Base-by-base conservation (phyloP, 2,329 filamentous ascomycete species). In the Diaporthe vaccinii region DNA sequence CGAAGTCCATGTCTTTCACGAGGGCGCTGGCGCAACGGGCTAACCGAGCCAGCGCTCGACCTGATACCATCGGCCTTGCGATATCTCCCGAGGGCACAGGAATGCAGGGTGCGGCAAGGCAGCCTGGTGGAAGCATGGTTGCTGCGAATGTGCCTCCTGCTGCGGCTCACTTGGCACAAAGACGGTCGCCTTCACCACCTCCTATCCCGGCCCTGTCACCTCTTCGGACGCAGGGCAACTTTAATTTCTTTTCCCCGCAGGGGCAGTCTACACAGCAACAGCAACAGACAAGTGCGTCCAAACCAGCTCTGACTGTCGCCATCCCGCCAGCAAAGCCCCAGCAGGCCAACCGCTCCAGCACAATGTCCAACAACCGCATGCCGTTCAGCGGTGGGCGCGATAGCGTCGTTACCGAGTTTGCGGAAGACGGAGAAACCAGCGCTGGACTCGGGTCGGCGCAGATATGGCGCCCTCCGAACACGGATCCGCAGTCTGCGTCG, bases 401-500 rank as follows among this genome's bases (percentile, higher is more conserved):
- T 74, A 87, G 89, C 81, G 83, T 86, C 74, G 82, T 89, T 77
- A 87, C 88, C 12, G 85, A 91, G 81, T 87, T 90, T 75, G 88
- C 90, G 76, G 86, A 90, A 81, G 86, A 89, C 78, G 82, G 87
- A 75, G 82, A 84, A 79, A 75, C 79, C 76, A 78, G 82, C 75
- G 59, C 84, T 68, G 75, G 73, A 10, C 61, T 53, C 5, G 79
- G 85, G 77, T 81, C 80, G 2, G 81, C 80, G n/a, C 85, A 87
- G 73, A 85, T 89, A 61, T 90, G 89, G 89, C 83, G 87, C 17
- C 88, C 87, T 8, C 87, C 88, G 0, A 84, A 86, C 3, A 83
- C 83, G 2, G 86, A 85, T 28, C 86, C 87, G 1, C 82, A 84
- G 55, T 87, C 87, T 2, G 86, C 86, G 0, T 84, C 85, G 3